These are phyloP conservation scores for Aspergillus luchuensis DNA, from an alignment of 2,329 filamentous ascomycete species.

Conservation along the genomic window DNA sequence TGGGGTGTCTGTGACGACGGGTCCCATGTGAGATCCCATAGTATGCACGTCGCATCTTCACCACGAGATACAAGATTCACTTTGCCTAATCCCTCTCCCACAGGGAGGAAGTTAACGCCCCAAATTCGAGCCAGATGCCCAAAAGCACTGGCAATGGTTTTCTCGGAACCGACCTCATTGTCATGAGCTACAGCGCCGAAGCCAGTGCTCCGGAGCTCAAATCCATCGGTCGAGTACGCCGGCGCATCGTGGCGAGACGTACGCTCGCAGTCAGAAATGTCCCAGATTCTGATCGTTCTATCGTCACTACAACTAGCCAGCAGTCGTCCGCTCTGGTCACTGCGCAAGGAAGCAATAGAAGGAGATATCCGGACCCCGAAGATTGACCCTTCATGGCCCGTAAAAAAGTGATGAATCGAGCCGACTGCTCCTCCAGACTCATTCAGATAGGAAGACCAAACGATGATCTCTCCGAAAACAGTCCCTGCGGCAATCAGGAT, in stretches of 20 bases:
- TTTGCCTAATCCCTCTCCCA: conserved; percentile 22
- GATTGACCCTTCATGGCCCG: conserved; percentile 85
- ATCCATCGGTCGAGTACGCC: conserved; percentile 40
- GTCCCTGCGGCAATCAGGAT: conserved; percentile 85
- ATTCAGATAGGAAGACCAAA: conserved; percentile 71
- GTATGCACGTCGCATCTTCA: conserved; percentile 76
- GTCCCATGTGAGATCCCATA: conserved; percentile 64
- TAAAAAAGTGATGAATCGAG: conserved; percentile 58
- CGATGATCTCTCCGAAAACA: conserved; percentile 88
- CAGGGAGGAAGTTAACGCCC: conserved; percentile 69
- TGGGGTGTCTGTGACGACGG: conserved; percentile 15
- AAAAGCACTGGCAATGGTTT: conserved; percentile 71
- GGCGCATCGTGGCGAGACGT: conserved; percentile 33
- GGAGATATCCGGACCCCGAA: conserved; percentile 84
- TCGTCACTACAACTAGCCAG: conserved; percentile 94
- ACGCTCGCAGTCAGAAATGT: conserved; percentile 63
- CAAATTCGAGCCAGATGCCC: conserved; percentile 89
- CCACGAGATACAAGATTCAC: conserved; percentile 73
- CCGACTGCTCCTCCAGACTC: conserved; percentile 25
- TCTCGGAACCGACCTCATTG: conserved; percentile 41
- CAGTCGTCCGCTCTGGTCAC: conserved; percentile 55
- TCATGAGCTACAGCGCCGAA: conserved; percentile 54
- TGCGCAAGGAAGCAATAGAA: conserved; percentile 43
- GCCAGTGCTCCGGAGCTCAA: conserved; percentile 59
- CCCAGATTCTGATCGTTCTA: conserved; percentile 84